Evolutionary conservation across 163 green algal genomes (phyloP).

Genomic region (Scenedesmus sp.): DNA sequence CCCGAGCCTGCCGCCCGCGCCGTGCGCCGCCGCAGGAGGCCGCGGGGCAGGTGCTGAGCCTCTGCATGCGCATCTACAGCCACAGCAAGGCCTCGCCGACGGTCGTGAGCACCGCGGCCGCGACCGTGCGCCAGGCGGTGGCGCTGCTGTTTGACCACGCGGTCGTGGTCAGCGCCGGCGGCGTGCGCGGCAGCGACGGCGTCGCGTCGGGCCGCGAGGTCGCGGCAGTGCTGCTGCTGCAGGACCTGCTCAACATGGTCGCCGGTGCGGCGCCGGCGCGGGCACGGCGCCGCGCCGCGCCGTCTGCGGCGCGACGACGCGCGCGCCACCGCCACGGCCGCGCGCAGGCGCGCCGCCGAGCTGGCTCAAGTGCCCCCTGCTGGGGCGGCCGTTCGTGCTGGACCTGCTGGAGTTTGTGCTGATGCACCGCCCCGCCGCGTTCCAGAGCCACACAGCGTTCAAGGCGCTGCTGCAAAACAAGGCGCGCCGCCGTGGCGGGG

Average conservation of each 20-base stretch:
- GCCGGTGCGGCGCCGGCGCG: constrained; percentile 65
- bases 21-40: constrained; percentile 17
- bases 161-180: neutral
- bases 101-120: constrained; percentile 78
- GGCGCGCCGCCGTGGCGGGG: constrained; percentile 48
- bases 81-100: constrained; percentile 51
- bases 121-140: constrained; percentile 84
- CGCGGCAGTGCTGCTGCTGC: constrained; percentile 76
- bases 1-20: no score
- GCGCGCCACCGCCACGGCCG: no score
- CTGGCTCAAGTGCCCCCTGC: constrained; percentile 40
- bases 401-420: constrained; percentile 93
- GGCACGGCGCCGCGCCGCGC: no score
- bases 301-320: no score
- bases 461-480: constrained; percentile 62
- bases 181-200: neutral
- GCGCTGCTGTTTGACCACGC: constrained; percentile 83
- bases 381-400: constrained; percentile 75
- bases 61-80: constrained; percentile 42
- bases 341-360: constrained; percentile 17
- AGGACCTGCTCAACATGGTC: constrained; percentile 76
- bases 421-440: constrained; percentile 63
- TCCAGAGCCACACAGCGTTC: constrained; percentile 66
- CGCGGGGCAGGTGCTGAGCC: constrained; percentile 38
- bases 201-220: constrained; percentile 44